These are phyloP conservation scores for Fraxinus greggii DNA, from an alignment of 305 asterid genomes.

Conservation along the genomic window DNA sequence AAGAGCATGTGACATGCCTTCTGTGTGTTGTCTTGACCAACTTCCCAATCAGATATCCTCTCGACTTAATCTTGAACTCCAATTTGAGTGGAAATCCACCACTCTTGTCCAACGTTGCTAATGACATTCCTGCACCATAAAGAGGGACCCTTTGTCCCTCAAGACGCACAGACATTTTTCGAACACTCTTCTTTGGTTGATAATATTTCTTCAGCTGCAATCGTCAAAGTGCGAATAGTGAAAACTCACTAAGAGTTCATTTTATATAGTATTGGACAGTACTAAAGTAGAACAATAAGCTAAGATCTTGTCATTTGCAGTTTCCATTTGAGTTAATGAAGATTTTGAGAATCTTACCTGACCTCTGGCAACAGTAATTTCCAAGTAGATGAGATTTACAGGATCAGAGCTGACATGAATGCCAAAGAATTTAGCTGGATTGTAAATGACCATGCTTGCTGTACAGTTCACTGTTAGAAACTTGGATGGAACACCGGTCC, in stretches of 20 bases:
- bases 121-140: slow-evolving; percentile 59
- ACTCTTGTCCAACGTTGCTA: slow-evolving; percentile 14
- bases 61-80: slow-evolving; percentile 40
- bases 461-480: slow-evolving; percentile 60
- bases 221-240: background rate
- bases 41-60: slow-evolving; percentile 53
- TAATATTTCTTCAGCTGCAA: slow-evolving; percentile 55
- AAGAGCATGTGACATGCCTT: slow-evolving; percentile 43
- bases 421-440: slow-evolving; percentile 71
- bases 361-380: slow-evolving; percentile 58
- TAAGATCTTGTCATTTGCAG: background rate
- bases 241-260: background rate
- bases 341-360: slow-evolving; percentile 40
- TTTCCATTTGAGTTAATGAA: background rate
- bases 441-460: slow-evolving; percentile 40
- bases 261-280: background rate
- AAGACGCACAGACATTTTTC: slow-evolving; percentile 37
- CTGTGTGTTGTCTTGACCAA: slow-evolving; percentile 56
- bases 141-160: slow-evolving; percentile 56
- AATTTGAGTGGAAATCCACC: slow-evolving; percentile 48
- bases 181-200: slow-evolving; percentile 51
- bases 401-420: slow-evolving; percentile 45
- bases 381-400: slow-evolving; percentile 47
- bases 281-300: background rate
- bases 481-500: slow-evolving; percentile 77